Percentiles rank a stretch among this genome's conserved stretches.
Evolutionary conservation across 441 rosid genomes (phyloP).

Genomic region (Eutrema salsugineum): DNA sequence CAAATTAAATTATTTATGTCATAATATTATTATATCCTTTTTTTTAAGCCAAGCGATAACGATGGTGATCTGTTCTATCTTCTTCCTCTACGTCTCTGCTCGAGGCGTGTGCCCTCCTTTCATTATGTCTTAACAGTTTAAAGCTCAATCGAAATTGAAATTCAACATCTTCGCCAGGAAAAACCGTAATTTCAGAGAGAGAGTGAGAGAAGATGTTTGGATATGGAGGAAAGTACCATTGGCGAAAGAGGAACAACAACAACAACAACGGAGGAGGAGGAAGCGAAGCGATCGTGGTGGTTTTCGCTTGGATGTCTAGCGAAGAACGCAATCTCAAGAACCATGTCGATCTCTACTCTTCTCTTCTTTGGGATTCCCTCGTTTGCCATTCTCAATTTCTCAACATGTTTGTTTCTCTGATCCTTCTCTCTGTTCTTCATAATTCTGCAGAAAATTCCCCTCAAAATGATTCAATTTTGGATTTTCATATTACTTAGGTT

Average conservation of each 20-base stretch:
- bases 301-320: constrained; percentile 89
- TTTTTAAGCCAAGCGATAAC: neutral
- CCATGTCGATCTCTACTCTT: constrained; percentile 62
- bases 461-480: neutral
- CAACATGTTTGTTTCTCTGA: constrained; percentile 51
- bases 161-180: neutral
- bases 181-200: neutral
- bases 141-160: neutral
- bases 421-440: neutral
- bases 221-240: constrained; percentile 71
- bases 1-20: too few species aligned
- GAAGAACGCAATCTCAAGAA: constrained; percentile 63
- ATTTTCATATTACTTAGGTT: constrained; percentile 44
- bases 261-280: constrained; percentile 34
- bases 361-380: constrained; percentile 69
- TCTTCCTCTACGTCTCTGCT: constrained; percentile 29
- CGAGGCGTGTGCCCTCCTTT: constrained; percentile 16
- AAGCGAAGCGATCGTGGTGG: constrained; percentile 61
- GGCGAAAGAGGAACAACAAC: constrained; percentile 52
- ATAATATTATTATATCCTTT: neutral
- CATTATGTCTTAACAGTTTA: neutral
- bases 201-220: constrained; percentile 55
- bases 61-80: constrained; percentile 18
- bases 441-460: neutral
- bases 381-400: constrained; percentile 84